A percentile compares a stretch with the other conserved stretches of the same genome.
Conservation (phyloP, 75 land plant species). For the Isoetes taiwanensis region DNA sequence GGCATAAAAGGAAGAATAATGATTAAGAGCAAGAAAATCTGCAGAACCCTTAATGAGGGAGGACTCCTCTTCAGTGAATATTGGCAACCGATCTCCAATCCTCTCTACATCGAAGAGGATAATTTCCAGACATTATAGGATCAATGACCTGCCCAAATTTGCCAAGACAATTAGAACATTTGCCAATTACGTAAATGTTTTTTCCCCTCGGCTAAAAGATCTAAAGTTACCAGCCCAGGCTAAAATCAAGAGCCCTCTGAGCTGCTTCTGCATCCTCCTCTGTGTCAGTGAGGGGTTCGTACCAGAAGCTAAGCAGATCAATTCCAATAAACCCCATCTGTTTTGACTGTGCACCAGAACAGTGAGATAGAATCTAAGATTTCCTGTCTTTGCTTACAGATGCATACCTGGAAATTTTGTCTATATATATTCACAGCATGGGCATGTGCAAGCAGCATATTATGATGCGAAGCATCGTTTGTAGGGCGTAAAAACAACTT, state of each 20-base stretch:
- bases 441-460: too few species aligned
- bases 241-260: neutral
- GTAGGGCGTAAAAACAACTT: too few species aligned
- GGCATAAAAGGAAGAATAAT: slow-evolving; percentile 9
- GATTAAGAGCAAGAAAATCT: slow-evolving; percentile 11
- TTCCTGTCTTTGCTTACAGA: too few species aligned
- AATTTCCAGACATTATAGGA: slow-evolving; percentile 5
- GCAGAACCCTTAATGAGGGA: neutral
- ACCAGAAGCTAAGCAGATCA: neutral
- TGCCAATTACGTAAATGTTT: too few species aligned
- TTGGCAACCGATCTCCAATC: slow-evolving; percentile 9
- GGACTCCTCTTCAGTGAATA: slow-evolving; percentile 8
- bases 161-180: too few species aligned
- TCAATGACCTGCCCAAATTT: slow-evolving; percentile 9
- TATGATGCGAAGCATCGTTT: too few species aligned
- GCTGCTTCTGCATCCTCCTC: slow-evolving; percentile 1
- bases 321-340: slow-evolving; percentile 1
- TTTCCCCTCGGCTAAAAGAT: too few species aligned
- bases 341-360: too few species aligned
- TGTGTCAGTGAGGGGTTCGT: slow-evolving; percentile 3
- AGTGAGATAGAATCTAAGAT: too few species aligned
- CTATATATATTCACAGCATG: too few species aligned
- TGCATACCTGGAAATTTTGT: too few species aligned
- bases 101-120: slow-evolving; percentile 3
- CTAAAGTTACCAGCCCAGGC: slow-evolving; percentile 6